Base-by-base conservation (phyloP, 2,329 filamentous ascomycete species). In the Trichoderma simmonsii region DNA sequence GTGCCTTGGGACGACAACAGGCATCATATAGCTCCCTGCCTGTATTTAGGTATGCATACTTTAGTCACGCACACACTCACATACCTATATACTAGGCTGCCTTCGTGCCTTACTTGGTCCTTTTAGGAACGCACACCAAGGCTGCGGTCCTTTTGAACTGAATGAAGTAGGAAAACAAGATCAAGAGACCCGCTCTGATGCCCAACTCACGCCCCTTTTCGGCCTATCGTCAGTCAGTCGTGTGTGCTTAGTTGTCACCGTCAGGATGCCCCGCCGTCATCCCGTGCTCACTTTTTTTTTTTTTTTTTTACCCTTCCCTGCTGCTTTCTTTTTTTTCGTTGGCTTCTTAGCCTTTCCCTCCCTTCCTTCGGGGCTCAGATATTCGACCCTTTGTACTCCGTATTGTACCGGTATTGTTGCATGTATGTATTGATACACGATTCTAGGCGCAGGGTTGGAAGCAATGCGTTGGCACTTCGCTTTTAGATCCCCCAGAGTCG, bases 121-220 rank as follows among this genome's bases (percentile, higher is more conserved):
- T 34, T 32, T 36, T 26, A 36, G 51, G 24, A 15, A 60, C 8
- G 54, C 28, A n/a, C 28, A 57, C 32, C 21, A 30, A 21, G 30
- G 18, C 21, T 36, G 34, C 11, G 36, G 34, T 34, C 36, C 34
- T 32, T 61, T 36, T 32, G 57, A 54, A 54, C 24, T 59, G 24
- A 59, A 51, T 14, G n/a, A 30, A 70, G 48, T 21, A 39, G 9
- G n/a, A 62, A 51, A 61, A n/a, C 12, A 28, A 62, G 21, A 54
- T 54, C 18, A 4, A 36, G n/a, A 36, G 67, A 70, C 67, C 67
- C 67, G 67, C 67, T 62, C 67, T 70, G 67, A 28, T 70, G 67
- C 67, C 67, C 67, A 59, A 70, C 67, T 70, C 67, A 61, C 57
- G 60, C 57, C 67, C 57, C 56, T 39, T 67, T 57, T 59, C 51